Evolutionary conservation across 1,139 yeast genomes (phyloP).

Genomic region (Lodderomyces jiufengensis): DNA sequence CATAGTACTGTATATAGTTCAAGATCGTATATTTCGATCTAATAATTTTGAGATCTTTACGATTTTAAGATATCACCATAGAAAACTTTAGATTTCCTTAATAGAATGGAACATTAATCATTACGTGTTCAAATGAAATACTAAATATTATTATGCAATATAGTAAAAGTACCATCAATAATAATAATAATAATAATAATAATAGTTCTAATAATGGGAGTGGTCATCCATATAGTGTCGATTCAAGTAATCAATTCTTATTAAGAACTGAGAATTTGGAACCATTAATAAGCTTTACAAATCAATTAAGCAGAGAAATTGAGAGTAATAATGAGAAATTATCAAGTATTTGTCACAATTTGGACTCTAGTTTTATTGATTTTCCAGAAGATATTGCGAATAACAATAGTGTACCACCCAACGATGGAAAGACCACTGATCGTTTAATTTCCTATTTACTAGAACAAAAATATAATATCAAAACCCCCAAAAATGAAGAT

Average conservation of each 20-base stretch:
- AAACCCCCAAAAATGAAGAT: background rate
- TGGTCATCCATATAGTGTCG: background rate
- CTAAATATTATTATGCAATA: no score
- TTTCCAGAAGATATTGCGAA: conserved; percentile 1
- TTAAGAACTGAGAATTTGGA: conserved; percentile 38
- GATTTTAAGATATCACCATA: no score
- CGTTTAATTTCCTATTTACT: background rate
- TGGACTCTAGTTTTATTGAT: background rate
- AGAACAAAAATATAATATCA: conserved; percentile 4
- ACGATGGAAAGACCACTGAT: background rate
- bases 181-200: background rate
- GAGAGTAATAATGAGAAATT: background rate
- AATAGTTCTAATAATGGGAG: no score
- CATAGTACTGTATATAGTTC: no score
- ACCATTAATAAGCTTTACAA: conserved; percentile 20
- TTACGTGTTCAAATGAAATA: no score
- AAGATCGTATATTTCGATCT: no score
- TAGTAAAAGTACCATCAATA: background rate
- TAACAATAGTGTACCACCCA: background rate
- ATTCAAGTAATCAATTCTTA: conserved; percentile 19
- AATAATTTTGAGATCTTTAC: no score
- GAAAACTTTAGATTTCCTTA: no score
- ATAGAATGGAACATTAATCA: no score
- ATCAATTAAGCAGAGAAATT: background rate
- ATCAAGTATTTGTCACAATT: background rate